A percentile compares a stretch with the other conserved stretches of the same genome.
These are phyloP conservation scores for Phytopythium mirpurense DNA, from an alignment of 352 stramenopile species.

Conservation along the genomic window DNA sequence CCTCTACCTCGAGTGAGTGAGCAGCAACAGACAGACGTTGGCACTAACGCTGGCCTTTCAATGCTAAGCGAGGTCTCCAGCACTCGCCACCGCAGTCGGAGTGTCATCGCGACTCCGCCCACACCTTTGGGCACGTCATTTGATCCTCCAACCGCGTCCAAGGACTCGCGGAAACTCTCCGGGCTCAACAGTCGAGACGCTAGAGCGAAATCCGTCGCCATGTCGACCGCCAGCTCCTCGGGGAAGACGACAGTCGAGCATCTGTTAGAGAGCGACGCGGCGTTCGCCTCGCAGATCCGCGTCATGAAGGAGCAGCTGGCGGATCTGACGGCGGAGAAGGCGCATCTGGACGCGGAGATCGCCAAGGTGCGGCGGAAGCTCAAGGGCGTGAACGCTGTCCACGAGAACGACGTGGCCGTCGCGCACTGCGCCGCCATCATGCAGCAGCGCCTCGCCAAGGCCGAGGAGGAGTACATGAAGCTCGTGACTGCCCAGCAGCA, in stretches of 20 bases:
- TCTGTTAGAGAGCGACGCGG: constrained; percentile 57
- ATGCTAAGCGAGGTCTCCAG: background rate
- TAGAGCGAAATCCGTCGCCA: background rate
- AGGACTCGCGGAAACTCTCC: background rate
- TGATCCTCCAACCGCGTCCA: background rate
- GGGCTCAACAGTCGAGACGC: background rate
- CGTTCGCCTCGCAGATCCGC: constrained; percentile 57
- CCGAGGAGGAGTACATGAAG: constrained; percentile 79
- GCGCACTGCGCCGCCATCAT: constrained; percentile 71
- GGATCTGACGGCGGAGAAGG: constrained; percentile 40
- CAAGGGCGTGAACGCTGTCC: constrained; percentile 64
- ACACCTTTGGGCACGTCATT: background rate
- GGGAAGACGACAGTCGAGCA: constrained; percentile 54
- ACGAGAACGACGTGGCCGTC: constrained; percentile 71
- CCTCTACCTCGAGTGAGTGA: background rate
- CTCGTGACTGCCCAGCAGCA: constrained; percentile 57
- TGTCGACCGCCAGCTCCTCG: background rate
- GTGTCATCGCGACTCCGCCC: background rate
- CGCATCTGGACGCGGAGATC: constrained; percentile 40
- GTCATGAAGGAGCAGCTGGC: constrained; percentile 52
- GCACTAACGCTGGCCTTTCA: background rate
- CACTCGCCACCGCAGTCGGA: constrained; percentile 2
- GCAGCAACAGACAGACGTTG: background rate
- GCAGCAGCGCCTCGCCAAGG: constrained; percentile 66
- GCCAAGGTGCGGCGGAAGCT: constrained; percentile 40